Percentiles rank a stretch among this genome's conserved stretches.
Conservation (phyloP, 805 yeast species). For the Dipodascopsis tothii region DNA sequence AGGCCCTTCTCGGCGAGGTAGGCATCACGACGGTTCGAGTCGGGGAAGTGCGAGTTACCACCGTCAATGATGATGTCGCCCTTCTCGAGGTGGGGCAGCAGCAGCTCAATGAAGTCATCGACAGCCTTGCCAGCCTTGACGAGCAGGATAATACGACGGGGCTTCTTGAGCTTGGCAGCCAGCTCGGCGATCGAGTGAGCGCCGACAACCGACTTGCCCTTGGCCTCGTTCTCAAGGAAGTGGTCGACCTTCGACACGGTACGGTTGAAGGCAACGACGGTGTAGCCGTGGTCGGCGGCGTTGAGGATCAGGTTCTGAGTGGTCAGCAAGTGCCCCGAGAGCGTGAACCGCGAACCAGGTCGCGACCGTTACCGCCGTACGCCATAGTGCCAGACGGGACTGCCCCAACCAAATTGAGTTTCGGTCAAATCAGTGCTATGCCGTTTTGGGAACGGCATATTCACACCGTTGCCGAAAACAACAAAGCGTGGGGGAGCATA, state of each 20-base stretch:
- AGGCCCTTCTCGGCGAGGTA: conserved; percentile 83
- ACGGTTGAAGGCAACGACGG: conserved; percentile 98
- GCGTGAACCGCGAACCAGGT: no score
- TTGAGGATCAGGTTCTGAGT: conserved; percentile 80
- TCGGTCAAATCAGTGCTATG: no score
- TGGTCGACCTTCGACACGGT: conserved; percentile 92
- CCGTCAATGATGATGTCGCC: conserved; percentile 99
- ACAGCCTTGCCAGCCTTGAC: conserved; percentile 97
- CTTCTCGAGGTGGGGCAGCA: conserved; percentile 83
- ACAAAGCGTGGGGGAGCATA: no score
- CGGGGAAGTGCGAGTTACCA: conserved; percentile 99
- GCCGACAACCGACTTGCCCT: conserved; percentile 93
- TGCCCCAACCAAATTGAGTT: no score
- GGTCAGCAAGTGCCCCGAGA: no score
- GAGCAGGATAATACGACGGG: conserved; percentile 87
- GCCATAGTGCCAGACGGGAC: no score
- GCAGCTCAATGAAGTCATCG: conserved; percentile 79
- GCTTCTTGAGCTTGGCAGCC: conserved; percentile 82
- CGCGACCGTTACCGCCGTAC: no score
- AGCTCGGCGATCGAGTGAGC: conserved; percentile 89
- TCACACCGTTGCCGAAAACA: no score
- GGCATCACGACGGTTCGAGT: conserved; percentile 90
- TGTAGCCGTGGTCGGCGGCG: conserved; percentile 94
- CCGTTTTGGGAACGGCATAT: no score
- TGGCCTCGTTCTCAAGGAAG: conserved; percentile 88